Percentiles rank a stretch among this genome's conserved stretches.
phyloP scores from a whole-genome alignment of 1,139 yeast species.

The Barnettozyma hawaiiensis region DNA sequence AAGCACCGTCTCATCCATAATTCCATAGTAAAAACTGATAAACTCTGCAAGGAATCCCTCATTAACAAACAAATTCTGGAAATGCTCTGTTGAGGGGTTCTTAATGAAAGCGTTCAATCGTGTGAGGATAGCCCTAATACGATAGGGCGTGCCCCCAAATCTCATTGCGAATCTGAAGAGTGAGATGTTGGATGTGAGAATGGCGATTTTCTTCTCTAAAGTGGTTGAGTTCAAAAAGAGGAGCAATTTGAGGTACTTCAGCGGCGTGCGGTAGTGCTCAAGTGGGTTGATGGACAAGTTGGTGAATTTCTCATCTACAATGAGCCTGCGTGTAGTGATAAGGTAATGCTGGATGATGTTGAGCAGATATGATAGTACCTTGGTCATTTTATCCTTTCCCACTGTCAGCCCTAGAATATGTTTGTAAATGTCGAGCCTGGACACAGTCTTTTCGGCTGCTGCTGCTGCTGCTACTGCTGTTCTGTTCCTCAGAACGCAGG shows the following conservation, averaged over 20 bases:
- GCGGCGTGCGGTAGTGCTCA: conserved; percentile 18
- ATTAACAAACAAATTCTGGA: conserved; percentile 33
- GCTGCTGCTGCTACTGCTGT: too few relatives aligned
- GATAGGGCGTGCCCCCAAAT: conserved; percentile 68
- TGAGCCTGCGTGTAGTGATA: conserved; percentile 32
- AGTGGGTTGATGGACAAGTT: conserved; percentile 22
- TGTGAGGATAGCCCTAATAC: conserved; percentile 31
- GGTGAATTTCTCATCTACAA: conserved; percentile 21
- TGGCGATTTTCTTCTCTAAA: conserved; percentile 36
- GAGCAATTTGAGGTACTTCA: conserved; percentile 25
- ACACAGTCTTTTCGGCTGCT: too few relatives aligned
- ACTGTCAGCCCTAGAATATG: conserved; percentile 46
- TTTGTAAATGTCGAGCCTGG: conserved; percentile 43
- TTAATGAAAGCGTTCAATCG: conserved; percentile 17
- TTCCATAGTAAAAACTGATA: conserved; percentile 52
- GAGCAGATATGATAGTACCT: conserved; percentile 53
- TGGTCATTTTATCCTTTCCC: conserved; percentile 70
- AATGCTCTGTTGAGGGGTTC: conserved; percentile 11
- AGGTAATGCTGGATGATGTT: conserved; percentile 50
- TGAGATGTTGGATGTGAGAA: conserved; percentile 47
- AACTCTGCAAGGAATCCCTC: conserved; percentile 43
- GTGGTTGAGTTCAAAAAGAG: conserved; percentile 25
- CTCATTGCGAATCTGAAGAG: conserved; percentile 64
- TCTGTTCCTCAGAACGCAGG: background rate
- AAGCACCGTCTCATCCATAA: conserved; percentile 55